Conservation (phyloP, 2,329 filamentous ascomycete species). For the Septoria linicola region DNA sequence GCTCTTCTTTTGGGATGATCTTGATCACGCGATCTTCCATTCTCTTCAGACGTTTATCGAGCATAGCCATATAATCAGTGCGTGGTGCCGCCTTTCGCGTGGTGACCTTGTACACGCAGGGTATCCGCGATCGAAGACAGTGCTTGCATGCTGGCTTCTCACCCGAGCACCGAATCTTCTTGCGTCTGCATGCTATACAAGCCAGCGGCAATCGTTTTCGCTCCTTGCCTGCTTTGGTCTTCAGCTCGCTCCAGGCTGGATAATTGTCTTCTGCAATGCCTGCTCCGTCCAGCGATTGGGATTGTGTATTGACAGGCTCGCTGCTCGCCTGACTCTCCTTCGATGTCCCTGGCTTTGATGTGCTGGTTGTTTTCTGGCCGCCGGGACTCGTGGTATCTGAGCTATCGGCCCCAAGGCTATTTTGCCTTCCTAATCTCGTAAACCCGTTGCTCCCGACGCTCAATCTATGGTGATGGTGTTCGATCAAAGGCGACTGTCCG, state of each 20-base stretch:
- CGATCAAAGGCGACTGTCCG: conserved; percentile 22
- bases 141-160: conserved; percentile 98
- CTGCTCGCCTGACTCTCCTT: conserved; percentile 13
- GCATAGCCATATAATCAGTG: conserved; percentile 98
- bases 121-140: conserved; percentile 85
- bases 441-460: conserved; percentile 36
- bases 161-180: conserved; percentile 96
- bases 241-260: conserved; percentile 54
- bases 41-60: conserved; percentile 89
- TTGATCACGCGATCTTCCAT: conserved; percentile 99
- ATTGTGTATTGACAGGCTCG: conserved; percentile 16
- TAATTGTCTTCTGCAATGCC: conserved; percentile 22
- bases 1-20: conserved; percentile 82
- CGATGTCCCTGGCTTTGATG: conserved; percentile 1
- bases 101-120: conserved; percentile 96
- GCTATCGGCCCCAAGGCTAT: conserved; percentile 29
- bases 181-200: conserved; percentile 91
- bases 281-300: conserved; percentile 15
- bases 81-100: conserved; percentile 89
- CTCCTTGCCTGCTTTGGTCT: conserved; percentile 80
- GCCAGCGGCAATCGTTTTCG: conserved; percentile 88
- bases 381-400: conserved; percentile 36
- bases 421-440: conserved; percentile 23
- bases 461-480: conserved; percentile 30
- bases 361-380: conserved; percentile 7